Percentiles rank a stretch among this genome's conserved stretches.
phyloP scores from a whole-genome alignment of 1,284 basidiomycete species.

The Apiotrichum laibachii region DNA sequence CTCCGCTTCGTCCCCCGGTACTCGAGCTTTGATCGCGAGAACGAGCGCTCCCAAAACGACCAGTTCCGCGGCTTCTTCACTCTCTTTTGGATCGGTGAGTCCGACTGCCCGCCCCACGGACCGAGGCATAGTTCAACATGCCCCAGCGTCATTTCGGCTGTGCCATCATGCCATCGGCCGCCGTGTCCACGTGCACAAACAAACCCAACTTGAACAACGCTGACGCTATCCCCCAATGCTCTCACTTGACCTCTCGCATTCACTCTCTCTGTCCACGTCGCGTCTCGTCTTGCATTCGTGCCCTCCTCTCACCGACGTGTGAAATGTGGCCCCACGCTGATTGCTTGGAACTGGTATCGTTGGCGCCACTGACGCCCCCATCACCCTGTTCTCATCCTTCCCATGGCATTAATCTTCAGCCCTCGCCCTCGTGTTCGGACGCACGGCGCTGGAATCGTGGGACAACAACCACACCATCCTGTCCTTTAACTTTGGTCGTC shows the following conservation, averaged over 20 bases:
- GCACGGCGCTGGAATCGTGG: conserved; percentile 72
- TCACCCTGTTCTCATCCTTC: not conserved
- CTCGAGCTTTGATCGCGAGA: conserved; percentile 77
- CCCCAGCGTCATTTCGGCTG: no score
- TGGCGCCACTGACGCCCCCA: not conserved
- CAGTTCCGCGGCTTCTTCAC: conserved; percentile 92
- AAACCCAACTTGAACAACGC: no score
- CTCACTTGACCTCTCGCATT: not conserved
- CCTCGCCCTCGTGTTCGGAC: conserved; percentile 72
- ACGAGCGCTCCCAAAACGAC: conserved; percentile 66
- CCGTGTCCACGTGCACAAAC: no score
- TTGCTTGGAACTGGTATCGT: not conserved
- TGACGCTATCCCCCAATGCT: no score
- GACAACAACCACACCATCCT: conserved; percentile 74
- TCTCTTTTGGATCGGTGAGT: conserved; percentile 70
- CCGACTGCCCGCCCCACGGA: not conserved
- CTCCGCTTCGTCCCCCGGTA: conserved; percentile 79
- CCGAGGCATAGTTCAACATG: not conserved
- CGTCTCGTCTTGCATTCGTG: no score
- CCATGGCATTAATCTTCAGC: conserved; percentile 55
- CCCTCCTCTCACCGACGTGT: not conserved
- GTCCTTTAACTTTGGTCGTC: conserved; percentile 74
- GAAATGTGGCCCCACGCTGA: not conserved
- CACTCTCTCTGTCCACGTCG: not conserved
- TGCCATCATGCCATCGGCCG: no score